Evolutionary conservation across 805 yeast species (phyloP).

Genomic region (Ogataea paradorogensis): DNA sequence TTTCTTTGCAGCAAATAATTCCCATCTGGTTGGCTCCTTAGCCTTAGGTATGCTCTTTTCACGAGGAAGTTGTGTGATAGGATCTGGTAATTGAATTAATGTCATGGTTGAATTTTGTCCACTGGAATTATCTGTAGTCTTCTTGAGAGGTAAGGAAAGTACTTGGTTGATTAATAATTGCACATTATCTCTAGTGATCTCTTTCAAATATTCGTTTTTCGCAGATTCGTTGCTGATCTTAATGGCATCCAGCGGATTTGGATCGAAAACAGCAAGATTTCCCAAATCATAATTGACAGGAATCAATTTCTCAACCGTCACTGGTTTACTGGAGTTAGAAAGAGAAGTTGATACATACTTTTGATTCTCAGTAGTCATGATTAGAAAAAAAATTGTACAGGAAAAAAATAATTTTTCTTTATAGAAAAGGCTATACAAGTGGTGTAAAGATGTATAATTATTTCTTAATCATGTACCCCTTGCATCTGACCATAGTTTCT

Average conservation of each 20-base stretch:
- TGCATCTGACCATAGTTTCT: slow-evolving; percentile 2
- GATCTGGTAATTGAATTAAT: slow-evolving; percentile 80
- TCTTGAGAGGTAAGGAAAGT: slow-evolving; percentile 81
- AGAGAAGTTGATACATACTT: slow-evolving; percentile 10
- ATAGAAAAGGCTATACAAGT: no score
- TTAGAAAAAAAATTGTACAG: neutral
- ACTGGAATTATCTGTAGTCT: slow-evolving; percentile 56
- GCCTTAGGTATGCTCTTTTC: slow-evolving; percentile 94
- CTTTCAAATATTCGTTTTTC: slow-evolving; percentile 61
- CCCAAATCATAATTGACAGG: slow-evolving; percentile 91
- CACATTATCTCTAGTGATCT: slow-evolving; percentile 83
- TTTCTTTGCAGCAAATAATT: slow-evolving; percentile 90
- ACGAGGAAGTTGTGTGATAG: slow-evolving; percentile 80
- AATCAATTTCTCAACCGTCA: slow-evolving; percentile 85
- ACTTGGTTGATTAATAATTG: slow-evolving; percentile 90
- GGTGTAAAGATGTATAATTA: neutral
- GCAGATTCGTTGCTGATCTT: slow-evolving; percentile 51
- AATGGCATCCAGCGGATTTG: slow-evolving; percentile 74
- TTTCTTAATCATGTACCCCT: slow-evolving; percentile 6
- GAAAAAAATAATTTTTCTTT: neutral
- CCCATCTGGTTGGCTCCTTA: slow-evolving; percentile 95
- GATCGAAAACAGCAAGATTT: slow-evolving; percentile 83
- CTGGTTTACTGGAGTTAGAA: slow-evolving; percentile 49
- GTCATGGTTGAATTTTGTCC: slow-evolving; percentile 72
- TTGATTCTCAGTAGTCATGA: slow-evolving; percentile 17